Base-by-base conservation (phyloP, 2,329 filamentous ascomycete species). In the Emmonsia crescens region DNA sequence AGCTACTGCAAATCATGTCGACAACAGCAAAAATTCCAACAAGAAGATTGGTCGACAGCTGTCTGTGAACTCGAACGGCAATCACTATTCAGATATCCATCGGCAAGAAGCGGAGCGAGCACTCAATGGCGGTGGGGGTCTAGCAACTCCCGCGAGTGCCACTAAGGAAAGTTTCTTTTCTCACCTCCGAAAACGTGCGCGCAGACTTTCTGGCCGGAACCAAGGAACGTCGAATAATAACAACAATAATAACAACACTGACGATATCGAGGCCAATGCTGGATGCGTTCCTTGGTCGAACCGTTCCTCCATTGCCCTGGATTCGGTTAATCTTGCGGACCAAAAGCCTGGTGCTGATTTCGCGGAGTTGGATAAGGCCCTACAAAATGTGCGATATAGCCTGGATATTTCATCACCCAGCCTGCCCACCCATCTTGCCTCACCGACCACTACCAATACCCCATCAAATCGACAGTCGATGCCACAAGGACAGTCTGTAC, bases 1-100 rank as follows among this genome's bases (percentile, higher is more conserved):
- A 4, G 69, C 67, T 60, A 55, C 64, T 19, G 59, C 67, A 29
- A 64, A 70, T 36, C 62, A 67, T 19, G 67, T 69, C 29, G 70
- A 71, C 16, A 69, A 87, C 51, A 85, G 88, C 64, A 88, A 90
- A 76, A 62, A 66, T 40, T 80, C 80, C 1, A 82, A 82, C 65
- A 96, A 94, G 82, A 99, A 99, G 80, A 91, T 97, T 76, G 92
- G 93, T 61, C 85, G 94, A 60, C 94, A 99, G 76, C 78, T 99
- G 49, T 97, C 94, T 0, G 86, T 96, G 54, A 89, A 90, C 61
- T 97, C 93, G 6, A 89, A 89, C 72, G 91, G 89, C 64, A 96
- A 96, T 72, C 89, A 97, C 76, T 96, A 96, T 73, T 84, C 91
- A 33, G 92, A 96, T 70, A 79, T 89, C 66, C 91, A 96, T 73